phyloP scores from a whole-genome alignment of 768 basidiomycete species.

The Termitomyces sp. region DNA sequence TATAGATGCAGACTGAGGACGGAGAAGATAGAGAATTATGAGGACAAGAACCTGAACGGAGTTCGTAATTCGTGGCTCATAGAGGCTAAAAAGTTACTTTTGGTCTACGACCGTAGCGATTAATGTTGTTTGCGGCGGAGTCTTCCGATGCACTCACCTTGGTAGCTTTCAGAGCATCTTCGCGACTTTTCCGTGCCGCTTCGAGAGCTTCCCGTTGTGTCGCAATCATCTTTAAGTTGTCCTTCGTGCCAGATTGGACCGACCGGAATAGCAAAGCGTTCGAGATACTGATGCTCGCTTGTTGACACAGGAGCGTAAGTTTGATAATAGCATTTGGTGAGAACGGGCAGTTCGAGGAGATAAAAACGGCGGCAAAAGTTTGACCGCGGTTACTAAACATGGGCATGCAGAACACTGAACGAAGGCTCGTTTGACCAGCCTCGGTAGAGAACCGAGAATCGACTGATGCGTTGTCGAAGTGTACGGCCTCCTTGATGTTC shows the following conservation, averaged over 20 bases:
- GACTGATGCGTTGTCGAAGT: conserved; percentile 53
- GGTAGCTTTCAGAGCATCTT: conserved; percentile 70
- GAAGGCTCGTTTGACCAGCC: conserved; percentile 53
- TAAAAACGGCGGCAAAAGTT: conserved; percentile 67
- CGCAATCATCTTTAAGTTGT: conserved; percentile 77
- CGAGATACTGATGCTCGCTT: conserved; percentile 71
- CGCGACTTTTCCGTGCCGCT: conserved; percentile 62
- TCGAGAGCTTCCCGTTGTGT: conserved; percentile 65
- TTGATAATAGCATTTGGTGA: conserved; percentile 55
- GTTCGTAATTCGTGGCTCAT: conserved; percentile 79
- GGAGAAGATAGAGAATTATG: background rate
- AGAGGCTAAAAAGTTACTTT: conserved; percentile 71
- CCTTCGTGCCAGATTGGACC: conserved; percentile 67
- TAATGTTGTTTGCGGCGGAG: too few species aligned
- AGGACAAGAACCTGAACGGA: conserved; percentile 52
- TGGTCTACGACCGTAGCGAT: conserved; percentile 45
- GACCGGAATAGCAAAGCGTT: conserved; percentile 74
- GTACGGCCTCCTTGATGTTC: conserved; percentile 59
- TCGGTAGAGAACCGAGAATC: conserved; percentile 70
- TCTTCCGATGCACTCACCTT: conserved; percentile 35
- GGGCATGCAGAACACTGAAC: conserved; percentile 63
- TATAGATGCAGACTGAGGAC: conserved; percentile 17
- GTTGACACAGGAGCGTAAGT: conserved; percentile 61
- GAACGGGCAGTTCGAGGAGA: conserved; percentile 63
- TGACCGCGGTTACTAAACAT: conserved; percentile 74